phyloP scores from a whole-genome alignment of 1,139 yeast species.

The Debaryomyces coudertii region DNA sequence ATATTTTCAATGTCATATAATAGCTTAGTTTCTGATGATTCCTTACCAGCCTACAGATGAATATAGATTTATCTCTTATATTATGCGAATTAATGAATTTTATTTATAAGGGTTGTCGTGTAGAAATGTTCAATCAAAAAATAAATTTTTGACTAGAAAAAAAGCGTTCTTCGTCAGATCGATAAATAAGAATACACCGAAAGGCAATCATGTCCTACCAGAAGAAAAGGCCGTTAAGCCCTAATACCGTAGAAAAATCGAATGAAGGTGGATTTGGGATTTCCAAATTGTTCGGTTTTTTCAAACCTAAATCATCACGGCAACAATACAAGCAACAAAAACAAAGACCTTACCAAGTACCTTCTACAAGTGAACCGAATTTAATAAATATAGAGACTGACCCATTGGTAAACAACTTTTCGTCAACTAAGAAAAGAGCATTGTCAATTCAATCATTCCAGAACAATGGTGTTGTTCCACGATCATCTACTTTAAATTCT shows the following conservation, averaged over 20 bases:
- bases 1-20: constrained; percentile 12
- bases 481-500: constrained; percentile 27
- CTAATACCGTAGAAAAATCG: constrained; percentile 8
- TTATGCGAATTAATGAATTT: background rate
- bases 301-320: constrained; percentile 8
- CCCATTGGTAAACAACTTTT: constrained; percentile 21
- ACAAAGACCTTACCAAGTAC: background rate
- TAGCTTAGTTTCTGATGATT: constrained; percentile 6
- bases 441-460: constrained; percentile 30
- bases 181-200: background rate
- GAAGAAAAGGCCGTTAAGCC: constrained; percentile 13
- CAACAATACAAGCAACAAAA: constrained; percentile 4
- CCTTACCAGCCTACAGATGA: background rate
- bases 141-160: constrained; percentile 3
- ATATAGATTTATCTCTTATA: background rate
- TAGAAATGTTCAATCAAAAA: constrained; percentile 3
- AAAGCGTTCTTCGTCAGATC: background rate
- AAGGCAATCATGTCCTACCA: constrained; percentile 11
- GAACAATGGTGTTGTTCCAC: constrained; percentile 28
- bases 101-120: constrained; percentile 7
- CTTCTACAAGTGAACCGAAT: constrained; percentile 1
- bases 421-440: constrained; percentile 24
- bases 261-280: constrained; percentile 6
- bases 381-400: constrained; percentile 8
- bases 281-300: constrained; percentile 6